These are phyloP conservation scores for Nothophoma quercina DNA, from an alignment of 2,329 filamentous ascomycete species.

Conservation along the genomic window DNA sequence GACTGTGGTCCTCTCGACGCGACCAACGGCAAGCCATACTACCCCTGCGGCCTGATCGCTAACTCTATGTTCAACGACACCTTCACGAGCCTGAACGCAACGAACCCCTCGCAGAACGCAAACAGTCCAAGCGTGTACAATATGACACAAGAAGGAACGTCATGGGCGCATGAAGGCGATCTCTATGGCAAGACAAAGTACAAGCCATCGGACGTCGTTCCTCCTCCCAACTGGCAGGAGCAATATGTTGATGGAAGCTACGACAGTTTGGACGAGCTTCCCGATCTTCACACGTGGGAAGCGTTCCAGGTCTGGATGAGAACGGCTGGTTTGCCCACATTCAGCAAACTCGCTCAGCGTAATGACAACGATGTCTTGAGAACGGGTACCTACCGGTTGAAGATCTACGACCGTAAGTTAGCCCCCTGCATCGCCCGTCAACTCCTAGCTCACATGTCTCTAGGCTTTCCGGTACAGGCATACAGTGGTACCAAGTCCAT, in stretches of 20 bases:
- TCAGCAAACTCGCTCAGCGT: conserved; percentile 89
- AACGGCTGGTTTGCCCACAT: conserved; percentile 89
- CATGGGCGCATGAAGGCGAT: conserved; percentile 83
- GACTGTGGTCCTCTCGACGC: conserved; percentile 76
- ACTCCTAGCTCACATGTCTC: conserved; percentile 30
- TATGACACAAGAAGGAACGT: conserved; percentile 81
- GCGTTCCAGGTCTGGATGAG: conserved; percentile 99
- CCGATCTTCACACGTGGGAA: conserved; percentile 77
- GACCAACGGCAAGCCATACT: conserved; percentile 71
- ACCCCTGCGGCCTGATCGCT: conserved; percentile 93
- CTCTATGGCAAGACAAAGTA: conserved; percentile 79
- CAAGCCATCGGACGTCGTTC: conserved; percentile 69
- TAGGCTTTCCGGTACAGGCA: conserved; percentile 79
- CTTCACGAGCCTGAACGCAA: conserved; percentile 70
- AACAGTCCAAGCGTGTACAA: conserved; percentile 63
- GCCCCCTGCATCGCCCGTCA: conserved; percentile 2
- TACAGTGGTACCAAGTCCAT: conserved; percentile 92
- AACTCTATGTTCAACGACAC: conserved; percentile 98
- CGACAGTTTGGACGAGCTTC: conserved; percentile 66
- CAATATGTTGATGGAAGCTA: conserved; percentile 74
- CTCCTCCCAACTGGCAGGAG: conserved; percentile 84
- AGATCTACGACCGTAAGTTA: conserved; percentile 78
- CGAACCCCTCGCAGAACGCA: conserved; percentile 59
- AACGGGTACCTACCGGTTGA: conserved; percentile 75
- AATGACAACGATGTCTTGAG: conserved; percentile 76